Evolutionary conservation across 2,329 filamentous ascomycete species (phyloP).

Genomic region (Magnaporthiopsis poae): DNA sequence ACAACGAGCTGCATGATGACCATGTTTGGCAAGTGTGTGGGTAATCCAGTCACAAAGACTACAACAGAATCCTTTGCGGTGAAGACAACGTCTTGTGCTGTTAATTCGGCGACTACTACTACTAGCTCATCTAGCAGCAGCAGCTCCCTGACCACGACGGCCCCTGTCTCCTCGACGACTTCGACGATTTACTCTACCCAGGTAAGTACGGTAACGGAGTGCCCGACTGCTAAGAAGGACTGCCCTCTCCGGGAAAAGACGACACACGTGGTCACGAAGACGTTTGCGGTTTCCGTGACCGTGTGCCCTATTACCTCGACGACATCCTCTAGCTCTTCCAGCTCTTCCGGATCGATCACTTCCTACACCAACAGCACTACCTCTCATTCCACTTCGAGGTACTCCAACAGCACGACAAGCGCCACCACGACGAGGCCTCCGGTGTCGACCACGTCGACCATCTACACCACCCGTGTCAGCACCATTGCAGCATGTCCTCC

Average conservation of each 20-base stretch:
- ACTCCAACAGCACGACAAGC: background rate
- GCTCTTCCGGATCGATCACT: background rate
- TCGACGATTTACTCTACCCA: conserved; percentile 3
- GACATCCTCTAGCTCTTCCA: background rate
- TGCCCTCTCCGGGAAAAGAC: background rate
- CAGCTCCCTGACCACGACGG: background rate
- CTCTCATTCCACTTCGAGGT: background rate
- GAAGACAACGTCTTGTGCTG: background rate
- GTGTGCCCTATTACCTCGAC: background rate
- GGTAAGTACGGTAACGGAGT: conserved; percentile 2
- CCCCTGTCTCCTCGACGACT: background rate
- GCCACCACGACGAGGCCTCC: background rate
- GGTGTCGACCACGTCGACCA: background rate
- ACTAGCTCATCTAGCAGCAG: background rate
- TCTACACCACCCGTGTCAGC: conserved; percentile 3
- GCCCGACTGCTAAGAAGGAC: background rate
- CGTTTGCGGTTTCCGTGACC: conserved; percentile 3
- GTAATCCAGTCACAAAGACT: background rate
- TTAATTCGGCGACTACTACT: background rate
- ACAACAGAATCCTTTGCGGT: background rate
- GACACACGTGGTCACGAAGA: conserved; percentile 2
- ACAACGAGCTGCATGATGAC: background rate
- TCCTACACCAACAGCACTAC: background rate
- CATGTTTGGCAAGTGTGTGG: background rate
- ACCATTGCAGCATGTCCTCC: conserved; percentile 4